Evolutionary conservation across 1,139 yeast genomes (phyloP), one percentile per base, ranked within the genome.

Genomic region (Protomyces pachydermus): DNA sequence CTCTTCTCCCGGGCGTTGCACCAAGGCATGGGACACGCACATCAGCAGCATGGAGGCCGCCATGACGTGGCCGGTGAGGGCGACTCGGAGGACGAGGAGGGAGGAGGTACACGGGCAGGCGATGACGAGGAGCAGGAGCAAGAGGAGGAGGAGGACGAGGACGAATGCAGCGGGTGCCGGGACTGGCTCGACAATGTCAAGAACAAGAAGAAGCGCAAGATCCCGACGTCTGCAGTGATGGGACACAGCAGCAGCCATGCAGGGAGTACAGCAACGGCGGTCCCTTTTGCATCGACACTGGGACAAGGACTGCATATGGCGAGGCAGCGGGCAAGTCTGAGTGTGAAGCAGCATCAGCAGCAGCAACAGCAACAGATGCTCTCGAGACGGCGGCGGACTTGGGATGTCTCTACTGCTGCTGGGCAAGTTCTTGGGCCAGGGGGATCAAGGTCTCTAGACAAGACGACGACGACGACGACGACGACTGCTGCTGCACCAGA

Each of bases 121-220:
- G 25, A 39, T 51, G 14, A 58, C 45, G 10, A 56, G 52, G 9
- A 51, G 56, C 35, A 38, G 62, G 12, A 56, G 52, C 23, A 56
- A 12, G 20, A 46, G 5, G 60, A 55, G 9, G 61, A 28, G 51
- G 18, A 50, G 61, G 61, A 57, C n/a, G 61, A 57, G n/a, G 61
- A 57, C 6, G 56, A 56, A 12, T 58, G 62, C 28, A 58, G 56
- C 10, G 62, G 56, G 3, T 58, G 62, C 45, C 51, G 62, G 12
- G 62, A 58, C 23, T 58, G 62, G 62, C 56, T 58, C 28, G 62
- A 58, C 42, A 60, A 60, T 46, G 48, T 64, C 18, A 45, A 56
- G 60, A 66, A 66, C 54, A 65, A 65, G 57, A 67, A 67, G 61
- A 67, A 67, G 61, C 61, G 69, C 45, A 67, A 67, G 64, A 66